These are phyloP conservation scores for Microbotryum silenes-acaulis DNA, from an alignment of 1,284 basidiomycete species.

Conservation along the genomic window DNA sequence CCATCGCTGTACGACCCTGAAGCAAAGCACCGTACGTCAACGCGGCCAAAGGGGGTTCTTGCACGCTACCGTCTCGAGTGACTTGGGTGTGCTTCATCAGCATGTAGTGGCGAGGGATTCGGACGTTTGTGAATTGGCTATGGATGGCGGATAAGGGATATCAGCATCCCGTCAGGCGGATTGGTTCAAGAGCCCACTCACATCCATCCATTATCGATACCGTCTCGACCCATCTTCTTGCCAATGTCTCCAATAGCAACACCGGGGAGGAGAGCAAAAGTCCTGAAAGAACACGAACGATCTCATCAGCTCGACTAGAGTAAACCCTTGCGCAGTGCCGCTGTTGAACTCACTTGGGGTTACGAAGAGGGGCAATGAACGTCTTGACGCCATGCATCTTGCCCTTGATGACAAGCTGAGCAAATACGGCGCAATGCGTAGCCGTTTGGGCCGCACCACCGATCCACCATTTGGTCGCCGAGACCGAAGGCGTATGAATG, in stretches of 20 bases:
- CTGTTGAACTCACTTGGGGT: conserved; percentile 44
- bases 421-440: conserved; percentile 52
- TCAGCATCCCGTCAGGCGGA: not conserved
- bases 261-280: conserved; percentile 46
- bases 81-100: conserved; percentile 55
- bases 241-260: conserved; percentile 53
- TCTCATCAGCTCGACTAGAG: not conserved
- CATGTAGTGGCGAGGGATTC: conserved; percentile 52
- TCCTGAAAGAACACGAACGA: conserved; percentile 33
- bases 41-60: conserved; percentile 49
- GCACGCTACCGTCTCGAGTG: conserved; percentile 45
- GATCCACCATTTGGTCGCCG: conserved; percentile 53
- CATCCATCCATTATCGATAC: conserved; percentile 49
- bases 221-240: conserved; percentile 54
- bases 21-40: conserved; percentile 53
- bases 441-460: conserved; percentile 51
- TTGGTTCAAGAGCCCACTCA: conserved; percentile 14
- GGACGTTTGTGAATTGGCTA: conserved; percentile 50
- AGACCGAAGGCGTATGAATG: conserved; percentile 50
- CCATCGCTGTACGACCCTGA: conserved; percentile 51
- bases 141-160: not conserved
- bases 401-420: conserved; percentile 50
- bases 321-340: conserved; percentile 11
- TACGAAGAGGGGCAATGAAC: conserved; percentile 50
- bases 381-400: conserved; percentile 52